phyloP scores from a whole-genome alignment of 148 eudicot genomes.

The Fagopyrum tataricum region DNA sequence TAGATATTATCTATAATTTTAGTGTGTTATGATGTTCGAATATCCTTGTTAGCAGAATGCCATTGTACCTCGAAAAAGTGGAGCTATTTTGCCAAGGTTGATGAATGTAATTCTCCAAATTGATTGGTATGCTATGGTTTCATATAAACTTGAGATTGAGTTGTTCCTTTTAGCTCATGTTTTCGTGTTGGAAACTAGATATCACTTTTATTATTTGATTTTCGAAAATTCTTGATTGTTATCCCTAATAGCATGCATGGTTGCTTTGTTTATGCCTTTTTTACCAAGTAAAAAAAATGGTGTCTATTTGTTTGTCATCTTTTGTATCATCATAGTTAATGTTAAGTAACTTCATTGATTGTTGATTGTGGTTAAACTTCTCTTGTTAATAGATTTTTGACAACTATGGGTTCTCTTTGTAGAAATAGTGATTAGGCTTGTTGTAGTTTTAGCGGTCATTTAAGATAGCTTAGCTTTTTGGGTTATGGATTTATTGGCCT shows the following conservation, averaged over 20 bases:
- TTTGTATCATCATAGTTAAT: too few relatives aligned
- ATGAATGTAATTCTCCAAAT: conserved; percentile 90
- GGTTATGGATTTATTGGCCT: too few relatives aligned
- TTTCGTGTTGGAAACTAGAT: neutral
- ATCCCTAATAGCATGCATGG: neutral
- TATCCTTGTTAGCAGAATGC: conserved; percentile 61
- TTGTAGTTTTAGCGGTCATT: too few relatives aligned
- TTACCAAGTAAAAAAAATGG: too few relatives aligned
- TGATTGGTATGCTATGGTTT: conserved; percentile 59
- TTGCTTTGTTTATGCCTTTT: neutral
- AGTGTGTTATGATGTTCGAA: neutral
- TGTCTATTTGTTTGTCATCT: too few relatives aligned
- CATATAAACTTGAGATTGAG: neutral
- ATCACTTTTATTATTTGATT: neutral
- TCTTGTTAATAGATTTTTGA: too few relatives aligned
- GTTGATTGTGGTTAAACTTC: too few relatives aligned
- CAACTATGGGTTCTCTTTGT: too few relatives aligned
- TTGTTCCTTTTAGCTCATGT: neutral
- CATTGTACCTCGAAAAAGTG: conserved; percentile 81
- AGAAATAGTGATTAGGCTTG: too few relatives aligned
- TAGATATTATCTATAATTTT: neutral
- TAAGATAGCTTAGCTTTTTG: too few relatives aligned
- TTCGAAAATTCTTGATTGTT: neutral
- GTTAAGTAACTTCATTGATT: too few relatives aligned
- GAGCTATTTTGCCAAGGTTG: conserved; percentile 69